These are phyloP conservation scores for Pinus albicaulis DNA, from an alignment of 75 land plant genomes.

Conservation along the genomic window DNA sequence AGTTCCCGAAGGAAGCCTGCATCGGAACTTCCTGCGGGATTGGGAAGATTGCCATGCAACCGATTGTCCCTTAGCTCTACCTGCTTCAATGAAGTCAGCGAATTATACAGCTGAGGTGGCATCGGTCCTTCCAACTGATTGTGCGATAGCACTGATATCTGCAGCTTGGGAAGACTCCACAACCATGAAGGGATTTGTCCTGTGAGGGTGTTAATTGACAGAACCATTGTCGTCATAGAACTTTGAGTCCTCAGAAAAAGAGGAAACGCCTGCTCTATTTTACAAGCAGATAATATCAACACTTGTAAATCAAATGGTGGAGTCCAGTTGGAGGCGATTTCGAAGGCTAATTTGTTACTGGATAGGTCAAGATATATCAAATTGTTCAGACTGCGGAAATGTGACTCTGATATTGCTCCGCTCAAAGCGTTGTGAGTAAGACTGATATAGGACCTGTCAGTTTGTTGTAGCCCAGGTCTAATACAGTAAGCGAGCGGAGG, in stretches of 20 bases:
- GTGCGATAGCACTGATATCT: background rate
- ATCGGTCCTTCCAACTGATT: background rate
- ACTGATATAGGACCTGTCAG: constrained; percentile 33
- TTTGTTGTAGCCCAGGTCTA: constrained; percentile 50
- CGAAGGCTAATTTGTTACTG: background rate
- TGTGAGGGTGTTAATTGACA: background rate
- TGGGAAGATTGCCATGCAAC: background rate
- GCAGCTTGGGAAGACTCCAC: background rate
- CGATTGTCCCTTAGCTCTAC: background rate
- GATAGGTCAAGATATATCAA: background rate
- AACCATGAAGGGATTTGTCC: constrained; percentile 1
- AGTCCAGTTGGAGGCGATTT: background rate
- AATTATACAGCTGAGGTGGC: background rate
- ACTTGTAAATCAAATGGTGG: background rate
- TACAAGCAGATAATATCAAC: background rate
- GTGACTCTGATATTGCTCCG: background rate
- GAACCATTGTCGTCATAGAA: background rate
- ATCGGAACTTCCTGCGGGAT: background rate
- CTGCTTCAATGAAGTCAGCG: background rate
- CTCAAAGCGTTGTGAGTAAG: background rate
- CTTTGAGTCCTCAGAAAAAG: background rate
- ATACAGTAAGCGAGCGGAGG: constrained; percentile 31
- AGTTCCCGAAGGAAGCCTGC: background rate
- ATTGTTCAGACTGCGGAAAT: background rate
- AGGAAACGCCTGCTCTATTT: background rate